Evolutionary conservation across 2,329 filamentous ascomycete genomes (phyloP).

Genomic region (Chaetomium sp.): DNA sequence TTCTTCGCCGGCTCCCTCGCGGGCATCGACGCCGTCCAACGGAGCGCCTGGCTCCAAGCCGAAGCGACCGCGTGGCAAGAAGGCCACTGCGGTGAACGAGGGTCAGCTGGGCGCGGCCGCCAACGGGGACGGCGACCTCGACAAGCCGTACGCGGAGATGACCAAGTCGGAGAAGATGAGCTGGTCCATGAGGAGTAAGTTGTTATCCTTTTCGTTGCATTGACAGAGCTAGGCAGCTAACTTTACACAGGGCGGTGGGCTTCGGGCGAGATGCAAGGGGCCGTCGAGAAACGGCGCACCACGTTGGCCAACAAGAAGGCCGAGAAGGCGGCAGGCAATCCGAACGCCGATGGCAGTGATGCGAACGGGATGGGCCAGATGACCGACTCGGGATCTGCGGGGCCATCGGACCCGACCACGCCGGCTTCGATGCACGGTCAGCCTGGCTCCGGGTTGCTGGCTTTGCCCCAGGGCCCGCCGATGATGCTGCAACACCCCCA

Average conservation of each 20-base stretch:
- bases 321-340: slow-evolving; percentile 27
- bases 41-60: slow-evolving; percentile 23
- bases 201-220: neutral
- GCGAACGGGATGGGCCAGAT: slow-evolving; percentile 10
- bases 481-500: slow-evolving; percentile 12
- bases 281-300: slow-evolving; percentile 35
- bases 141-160: slow-evolving; percentile 63
- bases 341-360: neutral
- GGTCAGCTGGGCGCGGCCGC: slow-evolving; percentile 2
- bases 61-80: slow-evolving; percentile 28
- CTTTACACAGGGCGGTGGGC: slow-evolving; percentile 34
- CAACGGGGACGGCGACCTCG: slow-evolving; percentile 23
- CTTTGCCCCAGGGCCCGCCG: slow-evolving; percentile 21
- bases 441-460: slow-evolving; percentile 19
- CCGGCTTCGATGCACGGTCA: slow-evolving; percentile 23
- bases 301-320: slow-evolving; percentile 36
- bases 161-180: slow-evolving; percentile 69
- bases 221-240: slow-evolving; percentile 15
- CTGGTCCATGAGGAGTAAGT: slow-evolving; percentile 64
- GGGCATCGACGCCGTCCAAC: slow-evolving; percentile 28
- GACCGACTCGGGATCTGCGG: slow-evolving; percentile 24
- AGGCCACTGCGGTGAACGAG: slow-evolving; percentile 10
- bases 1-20: slow-evolving; percentile 26
- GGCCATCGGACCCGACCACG: slow-evolving; percentile 27
- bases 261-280: slow-evolving; percentile 36